Base-by-base conservation (phyloP, 805 yeast genomes). In the Dipodascus albidus region DNA sequence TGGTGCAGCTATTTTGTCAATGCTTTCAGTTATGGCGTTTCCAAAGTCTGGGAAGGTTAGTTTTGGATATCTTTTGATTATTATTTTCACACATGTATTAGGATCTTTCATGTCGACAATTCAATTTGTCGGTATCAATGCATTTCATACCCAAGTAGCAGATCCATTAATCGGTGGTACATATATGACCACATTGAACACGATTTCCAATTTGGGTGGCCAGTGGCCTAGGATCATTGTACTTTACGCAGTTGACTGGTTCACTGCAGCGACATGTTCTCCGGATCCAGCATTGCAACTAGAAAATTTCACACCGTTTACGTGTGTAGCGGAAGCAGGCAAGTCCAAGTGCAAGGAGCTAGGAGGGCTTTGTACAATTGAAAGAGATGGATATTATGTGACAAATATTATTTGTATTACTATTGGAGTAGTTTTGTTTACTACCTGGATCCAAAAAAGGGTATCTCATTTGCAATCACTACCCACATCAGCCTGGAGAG, bases 131-230 rank as follows among this genome's bases (percentile, higher is more conserved):
- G 85, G 95, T 1, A 81, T 93, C 47, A 85, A 89, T 64, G 95
- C 98, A 0, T 93, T 93, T 74, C 97, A 91, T 69, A 91, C 97
- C 2, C 82, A 83, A 60, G 86, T 93, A 53, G 96, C 99, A 1
- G 99, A 93, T 65, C 98, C 99, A 0, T 70, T 82, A 19, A 87
- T 93, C 61, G 99, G 99, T 17, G 99, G 99, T 1, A 93, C 99
- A 0, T 93, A 93, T 67, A 91, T 93, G 98, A 93, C 99, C 0
- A 83, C 96, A 0, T 73, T 93, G 55, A 93, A 93, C 68, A 93
- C 99, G 0, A 73, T 93, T 50, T 81, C 95, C 47, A 93, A 93
- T 66, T 75, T 91, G 54, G 99, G 99, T 22, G 99, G 99, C 9
- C 93, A 95, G 48, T 93, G 99, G 99, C 99, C 99, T 1, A 76